Evolutionary conservation across 2,329 filamentous ascomycete species (phyloP), one percentile per base, ranked within the genome.

Genomic region (Aspergillus sp.): DNA sequence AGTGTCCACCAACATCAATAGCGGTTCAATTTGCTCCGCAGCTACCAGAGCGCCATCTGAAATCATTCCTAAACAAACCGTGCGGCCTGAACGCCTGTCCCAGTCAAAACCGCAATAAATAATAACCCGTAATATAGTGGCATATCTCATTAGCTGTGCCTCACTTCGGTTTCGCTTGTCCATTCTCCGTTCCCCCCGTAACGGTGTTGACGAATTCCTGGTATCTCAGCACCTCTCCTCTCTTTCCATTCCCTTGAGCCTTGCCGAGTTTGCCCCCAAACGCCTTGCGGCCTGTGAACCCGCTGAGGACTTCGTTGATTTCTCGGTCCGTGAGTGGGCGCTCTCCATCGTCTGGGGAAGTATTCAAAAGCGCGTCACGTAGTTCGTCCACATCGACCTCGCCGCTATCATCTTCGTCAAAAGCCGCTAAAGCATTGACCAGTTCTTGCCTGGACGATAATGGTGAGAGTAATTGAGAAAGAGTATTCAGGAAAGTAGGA

Each of bases 351-450:
- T 96, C 91, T 0, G 91, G 90, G 0, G 87, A 86, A 1, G 92
- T 96, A 64, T 92, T 85, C 41, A 97, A 76, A 45, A 99, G 74
- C 0, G 93, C 91, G 65, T 95, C 90, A 46, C 90, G 86, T 61
- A 99, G 77, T 73, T 96, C 91, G 0, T 79, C 83, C 19, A 96
- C 78, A 70, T 98, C 92, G 40, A 98, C 86, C 74, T 97, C 92
- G 3, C 95, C 95, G 67, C 90, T 95, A 72, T 99, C 95, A 62
- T 96, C 92, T 61, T 96, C 90, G 70, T 99, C 95, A 71, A 98
- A 98, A 0, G 95, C 95, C 2, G 91, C 91, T 65, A 99, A 93
- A 0, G 95, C 95, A 1, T 92, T 93, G 19, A 91, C 79, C 9
- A 99, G 83, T 71, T 99, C 95, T 15, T 86, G 83, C 21, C 86